phyloP scores from a whole-genome alignment of 2,329 filamentous ascomycete genomes.

The Sarocladium brachiariae region DNA sequence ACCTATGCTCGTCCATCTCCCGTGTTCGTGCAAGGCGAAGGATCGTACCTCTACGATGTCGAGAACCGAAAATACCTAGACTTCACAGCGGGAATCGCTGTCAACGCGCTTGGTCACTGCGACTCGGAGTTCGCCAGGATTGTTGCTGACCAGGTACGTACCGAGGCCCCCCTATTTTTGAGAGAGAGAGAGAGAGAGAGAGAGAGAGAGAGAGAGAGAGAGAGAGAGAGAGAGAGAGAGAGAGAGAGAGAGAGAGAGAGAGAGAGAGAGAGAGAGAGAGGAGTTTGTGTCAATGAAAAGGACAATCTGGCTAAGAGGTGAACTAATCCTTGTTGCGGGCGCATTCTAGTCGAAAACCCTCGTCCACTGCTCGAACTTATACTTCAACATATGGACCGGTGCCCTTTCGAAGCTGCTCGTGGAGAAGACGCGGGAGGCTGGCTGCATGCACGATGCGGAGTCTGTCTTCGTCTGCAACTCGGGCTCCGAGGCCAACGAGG shows the following conservation, averaged over 20 bases:
- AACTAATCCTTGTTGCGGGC: no score
- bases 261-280: no score
- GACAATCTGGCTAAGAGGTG: no score
- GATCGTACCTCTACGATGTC: slow-evolving; percentile 83
- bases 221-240: no score
- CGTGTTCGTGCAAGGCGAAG: slow-evolving; percentile 82
- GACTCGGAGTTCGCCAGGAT: slow-evolving; percentile 71
- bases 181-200: not conserved
- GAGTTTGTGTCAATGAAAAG: no score
- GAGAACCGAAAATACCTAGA: slow-evolving; percentile 88
- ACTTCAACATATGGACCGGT: slow-evolving; percentile 95
- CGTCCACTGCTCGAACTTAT: slow-evolving; percentile 90
- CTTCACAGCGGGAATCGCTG: slow-evolving; percentile 92
- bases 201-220: no score
- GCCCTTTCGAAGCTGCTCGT: slow-evolving; percentile 80
- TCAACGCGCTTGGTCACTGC: slow-evolving; percentile 87
- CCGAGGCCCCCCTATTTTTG: not conserved
- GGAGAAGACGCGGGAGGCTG: slow-evolving; percentile 69
- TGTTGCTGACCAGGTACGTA: slow-evolving; percentile 65
- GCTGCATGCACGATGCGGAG: slow-evolving; percentile 72
- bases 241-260: no score
- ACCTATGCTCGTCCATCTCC: slow-evolving; percentile 88
- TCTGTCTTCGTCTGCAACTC: slow-evolving; percentile 94
- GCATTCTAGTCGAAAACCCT: slow-evolving; percentile 57
- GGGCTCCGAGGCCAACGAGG: slow-evolving; percentile 94